Evolutionary conservation across 1,139 yeast genomes (phyloP), one percentile per base, ranked within the genome.

Genomic region (Kurtzmaniella quercitrusa): DNA sequence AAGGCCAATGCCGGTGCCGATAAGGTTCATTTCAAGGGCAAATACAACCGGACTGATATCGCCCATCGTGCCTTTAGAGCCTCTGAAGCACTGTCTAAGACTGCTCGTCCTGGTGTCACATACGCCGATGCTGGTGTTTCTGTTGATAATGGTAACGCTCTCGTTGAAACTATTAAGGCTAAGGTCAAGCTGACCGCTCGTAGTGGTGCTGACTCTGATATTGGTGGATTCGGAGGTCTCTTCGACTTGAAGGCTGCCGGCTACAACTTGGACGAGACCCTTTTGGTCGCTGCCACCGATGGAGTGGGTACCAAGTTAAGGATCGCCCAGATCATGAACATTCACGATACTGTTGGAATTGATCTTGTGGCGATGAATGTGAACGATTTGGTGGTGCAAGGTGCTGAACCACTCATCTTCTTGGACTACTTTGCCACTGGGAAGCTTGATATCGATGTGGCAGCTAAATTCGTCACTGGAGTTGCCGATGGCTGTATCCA

Each of bases 281-380:
- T 94, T 46, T 73, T 94, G 48, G 98, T 94, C 41, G 97, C 95
- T 49, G 98, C 98, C 46, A 94, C 98, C 40, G 99, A 94, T 68
- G 99, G 99, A 67, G 98, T 94, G 48, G 99, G 99, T 53, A 93
- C 98, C 51, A 94, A 94, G 69, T 80, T 94, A 56, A 82, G 91
- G 74, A 82, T 94, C 60, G 98, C 98, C 1, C 98, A 93, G 71
- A 81, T 83, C 50, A 77, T 93, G 72, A 72, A 84, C 54, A 87
- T 86, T 46, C 98, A 94, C 62, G 82, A 89, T 63, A 91, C 98
- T 23, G 98, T 94, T 39, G 99, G 99, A 61, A 90, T 94, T 57
- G 99, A 94, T 67, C 79, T 94, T 52, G 98, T 94, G 41, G 98
- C 98, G 47, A 94, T 94, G 99, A 94, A 90, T 62, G 98, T 93